A percentile compares a stretch with the other conserved stretches of the same genome.
phyloP scores from a whole-genome alignment of 495 filamentous ascomycete species.

The Astrothelium macrocarpum region DNA sequence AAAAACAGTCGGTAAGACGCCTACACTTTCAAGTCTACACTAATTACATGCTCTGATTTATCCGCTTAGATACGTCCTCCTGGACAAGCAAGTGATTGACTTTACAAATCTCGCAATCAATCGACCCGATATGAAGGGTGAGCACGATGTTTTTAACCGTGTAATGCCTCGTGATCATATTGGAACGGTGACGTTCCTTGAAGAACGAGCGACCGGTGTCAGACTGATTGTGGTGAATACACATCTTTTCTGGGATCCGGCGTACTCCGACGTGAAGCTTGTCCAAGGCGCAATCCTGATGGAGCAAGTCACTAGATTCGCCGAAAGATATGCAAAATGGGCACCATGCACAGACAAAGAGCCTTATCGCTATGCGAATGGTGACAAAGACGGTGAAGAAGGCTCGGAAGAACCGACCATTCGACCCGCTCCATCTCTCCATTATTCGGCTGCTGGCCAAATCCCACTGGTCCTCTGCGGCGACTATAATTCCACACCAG shows the following conservation, averaged over 20 bases:
- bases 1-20: conserved; percentile 60
- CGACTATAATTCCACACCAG: conserved; percentile 84
- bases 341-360: conserved; percentile 72
- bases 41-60: background rate
- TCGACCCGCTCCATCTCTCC: conserved; percentile 55
- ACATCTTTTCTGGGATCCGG: conserved; percentile 90
- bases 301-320: conserved; percentile 74
- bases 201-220: conserved; percentile 77
- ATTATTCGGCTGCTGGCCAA: conserved; percentile 73
- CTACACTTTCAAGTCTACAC: background rate
- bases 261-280: conserved; percentile 83
- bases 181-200: conserved; percentile 78
- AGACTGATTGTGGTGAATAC: conserved; percentile 87
- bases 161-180: conserved; percentile 98
- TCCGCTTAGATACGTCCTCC: conserved; percentile 55
- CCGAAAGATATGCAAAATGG: conserved; percentile 70
- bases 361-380: conserved; percentile 53
- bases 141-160: conserved; percentile 93
- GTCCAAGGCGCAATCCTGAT: conserved; percentile 90
- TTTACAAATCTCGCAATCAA: conserved; percentile 88
- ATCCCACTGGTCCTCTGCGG: conserved; percentile 88
- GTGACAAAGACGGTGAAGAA: conserved; percentile 42
- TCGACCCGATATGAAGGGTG: conserved; percentile 86
- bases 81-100: conserved; percentile 88
- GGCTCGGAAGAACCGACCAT: conserved; percentile 40